These are phyloP conservation scores for Ganoderma lingzhi DNA, from an alignment of 1,284 basidiomycete genomes.

Conservation along the genomic window DNA sequence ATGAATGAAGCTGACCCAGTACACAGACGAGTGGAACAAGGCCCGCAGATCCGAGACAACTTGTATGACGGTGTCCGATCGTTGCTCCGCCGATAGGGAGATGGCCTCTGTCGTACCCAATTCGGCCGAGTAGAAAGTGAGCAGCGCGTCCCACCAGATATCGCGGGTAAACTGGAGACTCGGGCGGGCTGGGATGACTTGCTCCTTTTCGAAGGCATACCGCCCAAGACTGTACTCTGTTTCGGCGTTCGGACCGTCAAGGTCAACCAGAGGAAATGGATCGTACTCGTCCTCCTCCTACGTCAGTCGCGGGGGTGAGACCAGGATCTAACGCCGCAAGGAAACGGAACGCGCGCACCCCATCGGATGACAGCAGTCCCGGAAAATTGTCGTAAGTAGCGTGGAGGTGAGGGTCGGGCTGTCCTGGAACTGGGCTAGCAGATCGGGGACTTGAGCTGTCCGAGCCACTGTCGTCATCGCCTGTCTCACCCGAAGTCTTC, in stretches of 20 bases:
- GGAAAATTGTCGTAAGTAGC: conserved; percentile 15
- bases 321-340: not conserved
- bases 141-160: conserved; percentile 33
- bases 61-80: conserved; percentile 47
- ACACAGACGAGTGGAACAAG: conserved; percentile 65
- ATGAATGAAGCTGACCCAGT: conserved; percentile 79
- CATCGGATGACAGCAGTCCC: conserved; percentile 8
- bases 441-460: conserved; percentile 8
- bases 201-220: not conserved
- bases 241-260: conserved; percentile 10
- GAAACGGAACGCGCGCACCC: conserved; percentile 7
- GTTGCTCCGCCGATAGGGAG: conserved; percentile 50
- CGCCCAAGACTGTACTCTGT: not conserved
- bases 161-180: conserved; percentile 30
- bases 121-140: conserved; percentile 30
- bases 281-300: conserved; percentile 25
- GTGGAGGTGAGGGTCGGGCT: conserved; percentile 4
- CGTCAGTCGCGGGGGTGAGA: not conserved
- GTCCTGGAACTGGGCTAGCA: not conserved
- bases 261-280: conserved; percentile 25
- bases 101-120: conserved; percentile 23
- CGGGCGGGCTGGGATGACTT: conserved; percentile 20
- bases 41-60: conserved; percentile 59
- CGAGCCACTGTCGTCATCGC: conserved; percentile 12
- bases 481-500: not conserved